A percentile compares a stretch with the other conserved stretches of the same genome.
These are phyloP conservation scores for Chaetomium tenue DNA, from an alignment of 495 filamentous ascomycete genomes.

Conservation along the genomic window DNA sequence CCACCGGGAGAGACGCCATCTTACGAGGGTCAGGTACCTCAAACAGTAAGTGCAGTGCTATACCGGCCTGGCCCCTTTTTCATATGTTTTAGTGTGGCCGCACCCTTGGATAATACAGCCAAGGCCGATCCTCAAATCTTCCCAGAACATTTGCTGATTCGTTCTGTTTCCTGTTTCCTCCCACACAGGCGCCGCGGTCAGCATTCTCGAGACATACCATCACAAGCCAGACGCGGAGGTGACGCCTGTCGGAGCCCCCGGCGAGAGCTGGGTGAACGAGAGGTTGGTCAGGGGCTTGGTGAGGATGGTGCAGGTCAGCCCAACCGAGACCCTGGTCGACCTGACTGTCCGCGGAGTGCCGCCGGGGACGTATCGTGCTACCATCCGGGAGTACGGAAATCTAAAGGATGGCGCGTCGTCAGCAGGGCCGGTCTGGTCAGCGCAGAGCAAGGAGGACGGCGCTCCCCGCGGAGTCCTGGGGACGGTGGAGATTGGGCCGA, in stretches of 20 bases:
- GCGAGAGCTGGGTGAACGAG: slow-evolving; percentile 32
- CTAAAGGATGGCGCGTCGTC: slow-evolving; percentile 79
- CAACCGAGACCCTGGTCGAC: slow-evolving; percentile 77
- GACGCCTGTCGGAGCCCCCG: slow-evolving; percentile 25
- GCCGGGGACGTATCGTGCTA: slow-evolving; percentile 77
- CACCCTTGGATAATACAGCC: not conserved
- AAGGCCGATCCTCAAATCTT: slow-evolving; percentile 6
- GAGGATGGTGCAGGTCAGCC: slow-evolving; percentile 76
- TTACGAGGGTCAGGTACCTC: slow-evolving; percentile 82
- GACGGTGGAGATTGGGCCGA: slow-evolving; percentile 64
- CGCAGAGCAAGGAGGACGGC: slow-evolving; percentile 22
- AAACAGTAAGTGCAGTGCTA: slow-evolving; percentile 61
- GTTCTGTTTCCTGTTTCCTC: not conserved
- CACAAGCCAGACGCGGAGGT: slow-evolving; percentile 29
- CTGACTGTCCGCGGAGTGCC: slow-evolving; percentile 82
- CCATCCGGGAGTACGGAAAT: slow-evolving; percentile 82
- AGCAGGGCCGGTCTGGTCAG: slow-evolving; percentile 77
- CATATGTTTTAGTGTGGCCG: not conserved
- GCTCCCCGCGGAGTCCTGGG: slow-evolving; percentile 69
- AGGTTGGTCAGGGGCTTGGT: slow-evolving; percentile 67
- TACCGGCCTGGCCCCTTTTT: not conserved
- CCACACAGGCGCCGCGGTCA: slow-evolving; percentile 77
- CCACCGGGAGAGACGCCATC: slow-evolving; percentile 89
- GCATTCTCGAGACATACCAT: slow-evolving; percentile 91
- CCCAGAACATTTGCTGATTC: slow-evolving; percentile 8